phyloP scores from a whole-genome alignment of 768 basidiomycete species.

The Termitomyces sp. region DNA sequence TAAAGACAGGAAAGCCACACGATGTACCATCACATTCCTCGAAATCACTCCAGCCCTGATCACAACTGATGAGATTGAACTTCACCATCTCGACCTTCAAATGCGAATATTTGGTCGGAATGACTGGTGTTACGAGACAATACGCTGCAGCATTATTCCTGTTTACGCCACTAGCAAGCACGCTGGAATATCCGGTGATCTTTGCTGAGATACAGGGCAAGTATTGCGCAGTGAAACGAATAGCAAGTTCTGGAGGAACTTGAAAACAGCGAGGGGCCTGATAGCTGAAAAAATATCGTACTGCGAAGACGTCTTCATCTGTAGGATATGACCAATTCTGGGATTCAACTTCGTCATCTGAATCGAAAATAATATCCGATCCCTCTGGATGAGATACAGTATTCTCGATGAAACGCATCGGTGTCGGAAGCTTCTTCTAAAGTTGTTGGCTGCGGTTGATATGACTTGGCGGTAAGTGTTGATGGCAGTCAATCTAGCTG shows the following conservation, averaged over 20 bases:
- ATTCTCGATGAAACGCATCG: neutral
- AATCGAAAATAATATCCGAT: neutral
- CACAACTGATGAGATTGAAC: conserved; percentile 17
- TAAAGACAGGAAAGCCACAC: neutral
- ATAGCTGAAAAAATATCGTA: too few relatives aligned
- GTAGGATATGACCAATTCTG: neutral
- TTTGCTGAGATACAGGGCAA: conserved; percentile 19
- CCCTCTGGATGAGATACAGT: neutral
- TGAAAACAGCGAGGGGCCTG: too few relatives aligned
- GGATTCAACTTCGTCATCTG: neutral
- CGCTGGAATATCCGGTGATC: neutral
- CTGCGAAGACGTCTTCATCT: conserved; percentile 16
- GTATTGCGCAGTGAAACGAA: conserved; percentile 24
- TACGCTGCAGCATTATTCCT: conserved; percentile 10
- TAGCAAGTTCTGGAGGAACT: conserved; percentile 25
- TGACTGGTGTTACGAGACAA: conserved; percentile 18
- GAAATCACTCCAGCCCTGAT: conserved; percentile 33
- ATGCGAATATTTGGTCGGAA: conserved; percentile 7
- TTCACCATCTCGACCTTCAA: conserved; percentile 17
- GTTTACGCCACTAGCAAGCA: conserved; percentile 1
- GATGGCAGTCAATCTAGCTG: too few relatives aligned
- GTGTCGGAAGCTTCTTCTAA: too few relatives aligned
- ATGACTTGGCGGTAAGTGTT: too few relatives aligned
- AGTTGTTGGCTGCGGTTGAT: too few relatives aligned
- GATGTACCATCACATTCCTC: conserved; percentile 16